Evolutionary conservation across 2,329 filamentous ascomycete genomes (phyloP), one percentile per base, ranked within the genome.

Genomic region (Verticillium nubilum): DNA sequence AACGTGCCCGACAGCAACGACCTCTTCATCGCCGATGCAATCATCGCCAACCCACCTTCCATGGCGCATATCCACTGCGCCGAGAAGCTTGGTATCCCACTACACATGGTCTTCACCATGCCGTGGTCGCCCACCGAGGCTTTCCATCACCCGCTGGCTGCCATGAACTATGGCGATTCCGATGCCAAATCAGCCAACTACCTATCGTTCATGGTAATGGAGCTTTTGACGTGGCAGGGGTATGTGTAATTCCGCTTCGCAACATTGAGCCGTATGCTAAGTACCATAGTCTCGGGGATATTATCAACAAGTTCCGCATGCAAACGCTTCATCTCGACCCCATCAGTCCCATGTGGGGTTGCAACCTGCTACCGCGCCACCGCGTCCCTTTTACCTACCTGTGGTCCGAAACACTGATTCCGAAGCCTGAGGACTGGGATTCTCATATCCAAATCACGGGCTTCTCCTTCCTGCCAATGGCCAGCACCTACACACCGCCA

Each of bases 181-280:
- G 86, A 89, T 63, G 74, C 78, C 1, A 81, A 79, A 3, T 76
- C 86, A 3, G 85, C 86, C 1, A 90, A 90, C 62, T 89, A 86
- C 67, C 80, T 90, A 25, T 86, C 84, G 0, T 89, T 89, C 64
- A 80, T 83, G 25, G 78, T 91, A 59, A 85, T 91, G 27, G 88
- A 91, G 60, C 83, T 90, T 72, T 76, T 91, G 68, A 89, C 89
- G 2, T 91, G 88, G 88, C 88, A 91, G 74, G 88, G 88, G 71
- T 74, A 59, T 56, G 52, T 69, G 1, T 19, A n/a, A 10, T 37
- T 27, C 17, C 35, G 5, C 19, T 25, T 26, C 17, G 37, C 5
- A 54, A 15, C 33, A 28, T 28, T 5, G 59, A n/a, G n/a, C 35
- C 42, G 42, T 23, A 60, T 37, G 42, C 31, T 35, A n/a, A n/a